phyloP scores from a whole-genome alignment of 2,329 filamentous ascomycete species.

The Colletotrichum sp. region DNA sequence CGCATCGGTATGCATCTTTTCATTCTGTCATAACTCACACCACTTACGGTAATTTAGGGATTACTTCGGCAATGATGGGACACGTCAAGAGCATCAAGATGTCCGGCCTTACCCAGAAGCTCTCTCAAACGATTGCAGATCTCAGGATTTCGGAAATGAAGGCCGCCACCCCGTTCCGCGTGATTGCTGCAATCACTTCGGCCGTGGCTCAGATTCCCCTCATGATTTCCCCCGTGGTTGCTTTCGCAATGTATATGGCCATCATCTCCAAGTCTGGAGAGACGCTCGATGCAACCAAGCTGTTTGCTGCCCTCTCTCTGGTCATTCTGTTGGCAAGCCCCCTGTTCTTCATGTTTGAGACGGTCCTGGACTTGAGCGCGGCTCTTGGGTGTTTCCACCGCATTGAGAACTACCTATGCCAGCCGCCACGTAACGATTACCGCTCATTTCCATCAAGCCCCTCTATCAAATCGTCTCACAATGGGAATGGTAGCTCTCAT shows the following conservation, averaged over 20 bases:
- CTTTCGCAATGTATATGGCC: constrained; percentile 16
- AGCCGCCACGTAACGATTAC: constrained; percentile 30
- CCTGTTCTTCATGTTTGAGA: constrained; percentile 43
- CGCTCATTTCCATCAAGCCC: constrained; percentile 1
- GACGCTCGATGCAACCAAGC: constrained; percentile 8
- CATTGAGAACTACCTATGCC: constrained; percentile 30
- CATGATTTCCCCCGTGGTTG: constrained; percentile 20
- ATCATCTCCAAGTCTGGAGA: background rate
- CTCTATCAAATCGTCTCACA: background rate
- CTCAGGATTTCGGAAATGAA: constrained; percentile 25
- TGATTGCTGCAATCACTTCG: constrained; percentile 37
- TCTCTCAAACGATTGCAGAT: constrained; percentile 25
- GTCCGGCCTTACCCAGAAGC: constrained; percentile 49
- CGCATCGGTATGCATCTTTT: constrained; percentile 44
- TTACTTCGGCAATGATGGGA: constrained; percentile 50
- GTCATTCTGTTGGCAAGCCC: constrained; percentile 25
- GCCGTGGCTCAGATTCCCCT: constrained; percentile 33
- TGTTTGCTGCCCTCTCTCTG: constrained; percentile 26
- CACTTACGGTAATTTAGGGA: constrained; percentile 24
- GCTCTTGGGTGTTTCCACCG: constrained; percentile 28
- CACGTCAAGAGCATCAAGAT: constrained; percentile 59
- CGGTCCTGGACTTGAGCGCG: constrained; percentile 20
- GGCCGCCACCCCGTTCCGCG: constrained; percentile 30
- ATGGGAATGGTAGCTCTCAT: background rate
- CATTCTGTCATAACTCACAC: no score